Percentiles rank a stretch among this genome's conserved stretches.
Conservation (phyloP, 331 rosid genomes). For the Cucumis variabilis region DNA sequence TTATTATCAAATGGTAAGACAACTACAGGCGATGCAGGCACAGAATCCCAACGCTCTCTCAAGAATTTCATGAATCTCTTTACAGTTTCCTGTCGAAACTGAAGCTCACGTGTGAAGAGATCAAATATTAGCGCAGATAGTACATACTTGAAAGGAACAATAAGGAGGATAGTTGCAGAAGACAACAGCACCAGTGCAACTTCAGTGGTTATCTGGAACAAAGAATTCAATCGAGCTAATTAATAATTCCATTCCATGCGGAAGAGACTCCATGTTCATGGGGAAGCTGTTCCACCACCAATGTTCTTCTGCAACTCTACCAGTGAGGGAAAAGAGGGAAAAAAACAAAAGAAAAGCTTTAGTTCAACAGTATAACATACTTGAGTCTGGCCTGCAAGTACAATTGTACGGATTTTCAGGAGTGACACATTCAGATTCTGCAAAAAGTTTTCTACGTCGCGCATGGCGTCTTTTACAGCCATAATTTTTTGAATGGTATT, state of each 20-base stretch:
- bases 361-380: conserved; percentile 44
- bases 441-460: conserved; percentile 71
- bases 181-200: conserved; percentile 73
- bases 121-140: conserved; percentile 77
- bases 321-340: background rate
- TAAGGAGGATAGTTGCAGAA: conserved; percentile 65
- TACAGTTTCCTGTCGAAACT: conserved; percentile 80
- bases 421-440: conserved; percentile 85
- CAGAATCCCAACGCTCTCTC: conserved; percentile 88
- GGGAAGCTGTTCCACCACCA: background rate
- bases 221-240: conserved; percentile 33
- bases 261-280: background rate
- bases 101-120: conserved; percentile 86
- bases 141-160: conserved; percentile 80
- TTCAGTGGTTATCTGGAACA: conserved; percentile 82
- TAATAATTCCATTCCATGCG: background rate
- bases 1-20: conserved; percentile 77
- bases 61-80: conserved; percentile 58
- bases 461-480: conserved; percentile 97
- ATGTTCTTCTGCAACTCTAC: background rate
- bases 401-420: conserved; percentile 77
- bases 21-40: conserved; percentile 93
- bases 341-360: background rate
- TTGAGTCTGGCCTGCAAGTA: conserved; percentile 97
- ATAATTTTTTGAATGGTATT: conserved; percentile 94